Evolutionary conservation across 2,329 filamentous ascomycete species (phyloP).

Genomic region (Taxawa tesnikishii): DNA sequence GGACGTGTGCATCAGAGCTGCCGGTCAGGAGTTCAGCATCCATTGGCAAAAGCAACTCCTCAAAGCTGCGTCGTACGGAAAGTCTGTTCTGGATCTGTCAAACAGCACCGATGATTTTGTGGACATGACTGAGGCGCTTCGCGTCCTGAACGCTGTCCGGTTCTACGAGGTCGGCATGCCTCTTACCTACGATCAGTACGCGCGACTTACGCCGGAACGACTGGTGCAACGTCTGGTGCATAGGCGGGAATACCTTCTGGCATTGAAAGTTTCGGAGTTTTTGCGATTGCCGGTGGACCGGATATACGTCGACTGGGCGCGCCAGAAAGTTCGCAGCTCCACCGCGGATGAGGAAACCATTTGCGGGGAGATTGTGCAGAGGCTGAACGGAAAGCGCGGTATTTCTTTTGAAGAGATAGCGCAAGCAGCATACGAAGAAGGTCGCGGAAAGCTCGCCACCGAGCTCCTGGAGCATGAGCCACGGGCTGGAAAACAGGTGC

Average conservation of each 20-base stretch:
- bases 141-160: constrained; percentile 83
- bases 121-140: constrained; percentile 89
- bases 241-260: constrained; percentile 81
- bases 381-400: constrained; percentile 74
- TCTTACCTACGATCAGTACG: constrained; percentile 85
- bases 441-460: constrained; percentile 75
- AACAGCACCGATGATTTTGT: constrained; percentile 99
- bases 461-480: constrained; percentile 88
- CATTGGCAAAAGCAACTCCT: constrained; percentile 92
- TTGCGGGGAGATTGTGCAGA: constrained; percentile 74
- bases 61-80: constrained; percentile 95
- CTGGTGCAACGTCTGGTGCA: constrained; percentile 79
- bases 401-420: constrained; percentile 96
- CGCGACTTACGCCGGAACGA: constrained; percentile 77
- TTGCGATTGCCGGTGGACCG: constrained; percentile 73
- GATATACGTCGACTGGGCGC: constrained; percentile 96
- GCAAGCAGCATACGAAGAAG: constrained; percentile 85
- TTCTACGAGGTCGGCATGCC: constrained; percentile 87
- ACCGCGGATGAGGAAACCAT: constrained; percentile 79
- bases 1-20: constrained; percentile 83
- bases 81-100: constrained; percentile 92
- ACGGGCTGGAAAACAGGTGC: constrained; percentile 89
- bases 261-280: constrained; percentile 78
- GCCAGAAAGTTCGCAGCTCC: constrained; percentile 78
- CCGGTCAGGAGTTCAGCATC: constrained; percentile 78